Base-by-base conservation (phyloP, 2,329 filamentous ascomycete genomes). In the Lasiodiplodia citricola region DNA sequence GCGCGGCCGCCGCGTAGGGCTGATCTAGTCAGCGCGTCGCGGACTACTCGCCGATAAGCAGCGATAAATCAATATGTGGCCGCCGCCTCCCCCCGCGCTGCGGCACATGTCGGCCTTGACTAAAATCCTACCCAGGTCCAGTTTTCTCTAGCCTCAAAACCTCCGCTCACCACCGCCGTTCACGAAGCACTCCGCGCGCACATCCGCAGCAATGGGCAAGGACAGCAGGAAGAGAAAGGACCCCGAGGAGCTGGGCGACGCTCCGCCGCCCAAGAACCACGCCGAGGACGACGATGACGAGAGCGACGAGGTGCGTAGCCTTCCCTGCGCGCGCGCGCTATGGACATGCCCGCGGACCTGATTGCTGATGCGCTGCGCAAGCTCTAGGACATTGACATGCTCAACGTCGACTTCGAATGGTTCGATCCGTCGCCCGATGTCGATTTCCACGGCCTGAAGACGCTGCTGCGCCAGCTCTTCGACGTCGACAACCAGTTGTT, bases 351-450 rank as follows among this genome's bases (percentile, higher is more conserved):
- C 60, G 71, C 72, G 47, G 38, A 47, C 5, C 18, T 55, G 37
- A 68, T 63, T 35, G 65, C 58, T 23, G 68, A n/a, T 55, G 63
- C 50, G 55, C 68, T 73, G 66, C 31, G 66, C 56, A 63, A 68
- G 50, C 41, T 51, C 25, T 70, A 97, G 92, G 93, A 97, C 76
- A 91, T 94, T 76, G 92, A 97, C 78, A 91, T 95, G 79, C 89
- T 99, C 72, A 91, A 98, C 77, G 94, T 98, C 69, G 95, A 98
- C 73, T 99, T 99, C 76, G 96, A 99, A 83, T 98, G 94, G 92
- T 99, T 98, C 84, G 96, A 97, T 82, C 97, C 95, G 71, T 91
- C 96, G 74, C 86, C 92, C 2, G 89, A 92, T 8, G 87, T 97
- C 74, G 96, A 99, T 81, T 98, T 98, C 81, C 95, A 98, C 81